Conservation (phyloP, 495 filamentous ascomycete species). For the Penicillium salamii region DNA sequence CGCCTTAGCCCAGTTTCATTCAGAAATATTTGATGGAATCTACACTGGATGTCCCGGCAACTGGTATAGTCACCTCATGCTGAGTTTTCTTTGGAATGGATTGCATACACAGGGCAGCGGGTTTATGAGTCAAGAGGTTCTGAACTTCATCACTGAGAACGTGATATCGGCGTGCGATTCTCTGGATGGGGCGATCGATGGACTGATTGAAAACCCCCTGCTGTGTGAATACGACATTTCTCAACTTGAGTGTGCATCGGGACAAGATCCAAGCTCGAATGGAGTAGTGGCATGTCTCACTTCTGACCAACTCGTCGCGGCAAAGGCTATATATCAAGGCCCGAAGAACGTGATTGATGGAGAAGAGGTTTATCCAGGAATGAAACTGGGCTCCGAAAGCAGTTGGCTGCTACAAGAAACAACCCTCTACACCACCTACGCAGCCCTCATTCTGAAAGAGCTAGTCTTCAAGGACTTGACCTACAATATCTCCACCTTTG, state of each 20-base stretch:
- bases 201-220: conserved; percentile 39
- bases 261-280: background rate
- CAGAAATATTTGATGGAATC: conserved; percentile 42
- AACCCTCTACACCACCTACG: conserved; percentile 27
- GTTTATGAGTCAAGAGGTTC: conserved; percentile 20
- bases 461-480: conserved; percentile 62
- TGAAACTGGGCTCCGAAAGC: conserved; percentile 30
- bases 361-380: conserved; percentile 35
- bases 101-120: conserved; percentile 6
- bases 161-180: conserved; percentile 35
- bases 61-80: conserved; percentile 40
- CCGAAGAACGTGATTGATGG: conserved; percentile 11
- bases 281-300: conserved; percentile 4
- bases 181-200: conserved; percentile 37
- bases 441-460: conserved; percentile 61
- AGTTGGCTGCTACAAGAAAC: conserved; percentile 32
- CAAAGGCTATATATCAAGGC: conserved; percentile 2
- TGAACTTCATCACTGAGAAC: conserved; percentile 31
- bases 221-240: conserved; percentile 35
- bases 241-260: conserved; percentile 25
- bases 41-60: conserved; percentile 40
- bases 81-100: conserved; percentile 42
- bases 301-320: background rate
- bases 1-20: conserved; percentile 41
- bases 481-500: conserved; percentile 49